Base-by-base conservation (phyloP, 208 protist genomes). In the Trypanosomatidae sp. region DNA sequence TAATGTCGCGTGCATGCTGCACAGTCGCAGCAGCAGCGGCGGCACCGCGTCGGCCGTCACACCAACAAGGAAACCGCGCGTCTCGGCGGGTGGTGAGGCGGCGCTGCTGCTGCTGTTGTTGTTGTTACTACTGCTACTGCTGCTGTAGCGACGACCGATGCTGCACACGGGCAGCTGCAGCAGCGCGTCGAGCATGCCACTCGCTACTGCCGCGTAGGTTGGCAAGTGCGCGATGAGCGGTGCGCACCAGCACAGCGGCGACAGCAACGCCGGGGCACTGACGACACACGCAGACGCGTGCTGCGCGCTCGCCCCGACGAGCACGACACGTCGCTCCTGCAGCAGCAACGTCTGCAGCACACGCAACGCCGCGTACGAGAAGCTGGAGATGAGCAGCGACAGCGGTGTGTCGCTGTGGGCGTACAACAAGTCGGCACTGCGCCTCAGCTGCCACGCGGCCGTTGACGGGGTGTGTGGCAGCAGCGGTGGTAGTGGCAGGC, bases 261-360 rank as follows among this genome's bases (percentile, higher is more conserved):
- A 22, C 28, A 89, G 49, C 22, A 89, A 48, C n/a, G 62, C 55
- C 7, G 64, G 54, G 3, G 64, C 54, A 47, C 69, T 77, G 21
- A 83, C 52, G n/a, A 74, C 80, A 33, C 80, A 89, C 16, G 80
- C 74, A 0, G 75, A 66, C 4, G 75, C 80, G 56, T 89, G 80
- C 52, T 89, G 80, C 8, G 80, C 56, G 0, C 71, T 81, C 33
- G 60, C 61, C 2, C 75, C 80, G 43, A 89, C 61, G 35, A 89
- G 57, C 4, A 89, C 56, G 6, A 89, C 24, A 71, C 47, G 23
- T 11, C 10, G 6, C 6, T 23, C 20, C 6, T 42, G 6, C 6
- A 25, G 6, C 4, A 89, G 54, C 6, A 89, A 60, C 10, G 71
- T 66, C 46, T 81, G 71, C 48, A 89, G 66, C 6, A 82, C 63